Evolutionary conservation across 2,329 filamentous ascomycete genomes (phyloP).

Genomic region (Trichoderma sp.): DNA sequence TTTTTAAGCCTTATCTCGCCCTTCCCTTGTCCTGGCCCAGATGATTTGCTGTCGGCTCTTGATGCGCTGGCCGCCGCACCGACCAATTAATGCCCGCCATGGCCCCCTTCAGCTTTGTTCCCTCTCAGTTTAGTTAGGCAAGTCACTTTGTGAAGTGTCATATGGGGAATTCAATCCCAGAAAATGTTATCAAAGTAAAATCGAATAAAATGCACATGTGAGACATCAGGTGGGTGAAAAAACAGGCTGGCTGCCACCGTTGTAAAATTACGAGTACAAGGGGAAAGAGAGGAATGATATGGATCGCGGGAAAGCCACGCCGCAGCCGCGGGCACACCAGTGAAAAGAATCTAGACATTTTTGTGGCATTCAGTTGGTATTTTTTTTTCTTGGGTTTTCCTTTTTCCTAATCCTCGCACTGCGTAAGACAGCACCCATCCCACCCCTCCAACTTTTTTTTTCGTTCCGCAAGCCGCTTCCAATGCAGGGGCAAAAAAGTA

Average conservation of each 20-base stretch:
- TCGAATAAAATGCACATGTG: not conserved
- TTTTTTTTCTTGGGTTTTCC: not conserved
- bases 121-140: not conserved
- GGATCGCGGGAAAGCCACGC: not conserved
- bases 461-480: not conserved
- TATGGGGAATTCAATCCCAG: not conserved
- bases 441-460: not conserved
- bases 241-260: not conserved
- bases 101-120: not conserved
- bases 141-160: not conserved
- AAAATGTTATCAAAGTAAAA: not conserved
- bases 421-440: not conserved
- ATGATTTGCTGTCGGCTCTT: slow-evolving; percentile 5
- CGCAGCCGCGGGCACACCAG: not conserved
- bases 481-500: slow-evolving; percentile 13
- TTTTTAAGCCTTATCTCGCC: not conserved
- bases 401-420: not conserved
- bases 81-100: slow-evolving; percentile 11
- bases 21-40: not conserved
- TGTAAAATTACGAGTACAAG: not conserved
- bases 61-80: slow-evolving; percentile 7
- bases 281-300: not conserved
- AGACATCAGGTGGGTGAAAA: not conserved
- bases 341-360: not conserved
- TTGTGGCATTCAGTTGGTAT: not conserved